Base-by-base conservation (phyloP, 768 basidiomycete genomes). In the Rubroboletus pulcherrimus region DNA sequence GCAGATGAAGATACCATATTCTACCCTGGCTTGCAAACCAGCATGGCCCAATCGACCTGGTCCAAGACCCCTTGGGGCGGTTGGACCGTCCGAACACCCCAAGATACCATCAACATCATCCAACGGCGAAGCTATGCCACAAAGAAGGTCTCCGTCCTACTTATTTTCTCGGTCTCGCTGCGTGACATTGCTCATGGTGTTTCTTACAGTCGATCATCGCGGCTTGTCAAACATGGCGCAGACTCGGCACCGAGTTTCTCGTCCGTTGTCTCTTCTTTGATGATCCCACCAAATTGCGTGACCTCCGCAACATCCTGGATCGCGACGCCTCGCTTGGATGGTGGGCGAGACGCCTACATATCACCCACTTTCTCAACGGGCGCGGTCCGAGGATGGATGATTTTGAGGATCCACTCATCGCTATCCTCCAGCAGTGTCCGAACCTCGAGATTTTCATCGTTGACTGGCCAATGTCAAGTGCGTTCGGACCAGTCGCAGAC, bases 361-460 rank as follows among this genome's bases (percentile, higher is more conserved):
- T 90, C 30, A 77, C 80, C 2, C 79, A 82, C 9, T 82, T 79
- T 67, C 74, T 76, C 53, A 65, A 63, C 31, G 73, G 72, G 7
- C 74, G 70, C 9, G 74, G 71, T 6, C 68, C 75, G 2, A 76
- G 77, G 7, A 72, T 81, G 62, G 73, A 78, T 10, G 76, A 81
- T 33, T 73, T 84, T 29, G 79, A 84, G 62, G 72, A 74, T 26
- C 78, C 83, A 0, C 74, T 91, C 21, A 71, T 81, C 9, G 75
- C 81, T 29, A 76, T 89, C 53, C 79, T 90, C 33, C 71, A 72
- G 12, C 86, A 81, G 52, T 87, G 85, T 57, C 85, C 86, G 5
- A 89, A 89, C 60, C 81, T 91, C 48, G 81, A 88, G 58, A 82
- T 87, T 8, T 87, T 90, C 69, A 76, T 87, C 35, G 71, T 87